phyloP scores from a whole-genome alignment of 192 early-diverging fungal genomes.

The Jimgerdemannia flammicorona region DNA sequence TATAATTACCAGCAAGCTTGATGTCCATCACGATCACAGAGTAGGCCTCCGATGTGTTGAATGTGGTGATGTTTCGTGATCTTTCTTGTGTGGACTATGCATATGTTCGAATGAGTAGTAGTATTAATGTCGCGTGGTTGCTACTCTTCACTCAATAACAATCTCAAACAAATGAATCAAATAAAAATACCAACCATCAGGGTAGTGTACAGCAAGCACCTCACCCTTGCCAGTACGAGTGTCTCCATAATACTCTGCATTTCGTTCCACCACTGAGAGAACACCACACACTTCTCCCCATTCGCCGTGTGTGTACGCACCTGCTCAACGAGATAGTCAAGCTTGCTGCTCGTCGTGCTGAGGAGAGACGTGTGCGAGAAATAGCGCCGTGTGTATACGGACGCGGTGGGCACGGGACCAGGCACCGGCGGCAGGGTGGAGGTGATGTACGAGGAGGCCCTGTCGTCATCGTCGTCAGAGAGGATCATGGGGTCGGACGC shows the following conservation, averaged over 20 bases:
- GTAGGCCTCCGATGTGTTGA: conserved; percentile 50
- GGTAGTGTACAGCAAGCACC: conserved; percentile 42
- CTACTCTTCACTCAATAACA: too few relatives aligned
- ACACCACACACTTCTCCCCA: conserved; percentile 60
- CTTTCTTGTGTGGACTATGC: conserved; percentile 33
- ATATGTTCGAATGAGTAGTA: not conserved
- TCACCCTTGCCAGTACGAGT: conserved; percentile 44
- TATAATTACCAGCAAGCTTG: conserved; percentile 1
- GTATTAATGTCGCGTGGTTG: too few relatives aligned
- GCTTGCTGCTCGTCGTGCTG: conserved; percentile 49
- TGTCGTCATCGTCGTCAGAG: too few relatives aligned
- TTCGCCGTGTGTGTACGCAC: conserved; percentile 18
- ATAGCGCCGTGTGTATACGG: conserved; percentile 4
- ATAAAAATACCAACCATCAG: not conserved
- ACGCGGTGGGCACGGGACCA: not conserved
- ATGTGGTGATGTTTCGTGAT: conserved; percentile 51
- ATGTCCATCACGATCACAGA: conserved; percentile 53
- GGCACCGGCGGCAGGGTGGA: not conserved
- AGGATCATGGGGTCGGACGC: too few relatives aligned
- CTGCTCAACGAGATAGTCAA: conserved; percentile 49
- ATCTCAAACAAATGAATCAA: not conserved
- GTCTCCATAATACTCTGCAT: conserved; percentile 50
- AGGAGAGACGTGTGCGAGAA: conserved; percentile 20
- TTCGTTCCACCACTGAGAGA: conserved; percentile 46
- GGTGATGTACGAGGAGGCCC: conserved; percentile 8